phyloP scores from a whole-genome alignment of 139 green algal genomes.

The Tetratostichococcus sp. region DNA sequence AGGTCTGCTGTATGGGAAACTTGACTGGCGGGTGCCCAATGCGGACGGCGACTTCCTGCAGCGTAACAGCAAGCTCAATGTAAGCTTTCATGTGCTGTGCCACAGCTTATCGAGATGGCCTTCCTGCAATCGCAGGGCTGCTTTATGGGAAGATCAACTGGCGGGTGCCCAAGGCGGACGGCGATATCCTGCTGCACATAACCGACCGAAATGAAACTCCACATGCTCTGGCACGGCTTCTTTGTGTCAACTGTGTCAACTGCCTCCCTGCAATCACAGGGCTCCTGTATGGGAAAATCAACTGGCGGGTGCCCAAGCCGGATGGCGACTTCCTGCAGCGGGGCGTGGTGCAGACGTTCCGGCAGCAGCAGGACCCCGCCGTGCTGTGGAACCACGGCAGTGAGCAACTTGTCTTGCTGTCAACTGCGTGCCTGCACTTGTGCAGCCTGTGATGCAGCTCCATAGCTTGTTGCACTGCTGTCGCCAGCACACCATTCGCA shows the following conservation, averaged over 20 bases:
- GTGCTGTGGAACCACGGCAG: conserved; percentile 75
- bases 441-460: no score
- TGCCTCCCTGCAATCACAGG: conserved; percentile 12
- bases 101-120: no score
- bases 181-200: conserved; percentile 74
- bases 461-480: no score
- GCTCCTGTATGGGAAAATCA: conserved; percentile 65
- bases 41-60: no score
- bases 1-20: background rate
- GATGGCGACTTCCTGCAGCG: conserved; percentile 72
- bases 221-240: no score
- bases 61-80: no score
- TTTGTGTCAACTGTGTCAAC: no score
- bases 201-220: no score
- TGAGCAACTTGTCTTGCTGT: conserved; percentile 43
- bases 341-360: conserved; percentile 66
- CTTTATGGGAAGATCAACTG: conserved; percentile 73
- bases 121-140: no score
- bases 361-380: conserved; percentile 40
- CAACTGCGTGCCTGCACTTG: no score
- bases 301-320: conserved; percentile 63
- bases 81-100: background rate
- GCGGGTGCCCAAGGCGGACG: conserved; percentile 50
- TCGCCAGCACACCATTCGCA: no score
- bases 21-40: background rate